Conservation (phyloP, 1,284 basidiomycete species). For the Ganoderma resinaceum region DNA sequence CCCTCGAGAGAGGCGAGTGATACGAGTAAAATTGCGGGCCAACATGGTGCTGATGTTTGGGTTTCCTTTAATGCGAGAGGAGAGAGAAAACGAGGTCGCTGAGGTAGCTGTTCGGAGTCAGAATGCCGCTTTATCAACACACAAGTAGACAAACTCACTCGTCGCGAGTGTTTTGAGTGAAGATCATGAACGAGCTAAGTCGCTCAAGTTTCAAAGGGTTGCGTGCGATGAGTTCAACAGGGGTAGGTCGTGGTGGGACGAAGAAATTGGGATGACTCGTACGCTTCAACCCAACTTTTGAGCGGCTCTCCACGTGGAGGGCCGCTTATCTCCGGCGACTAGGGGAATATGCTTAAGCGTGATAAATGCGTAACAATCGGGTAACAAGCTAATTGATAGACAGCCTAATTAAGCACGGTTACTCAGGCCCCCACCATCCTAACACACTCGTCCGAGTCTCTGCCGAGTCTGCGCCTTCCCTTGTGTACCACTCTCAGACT, state of each 20-base stretch:
- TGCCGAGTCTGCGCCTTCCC: not conserved
- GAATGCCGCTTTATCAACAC: conserved; percentile 16
- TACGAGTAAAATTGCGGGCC: conserved; percentile 56
- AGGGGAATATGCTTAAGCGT: not conserved
- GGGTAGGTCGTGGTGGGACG: not conserved
- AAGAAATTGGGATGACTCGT: not conserved
- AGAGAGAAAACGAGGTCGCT: conserved; percentile 88
- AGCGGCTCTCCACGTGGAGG: not conserved
- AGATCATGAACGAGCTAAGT: conserved; percentile 73
- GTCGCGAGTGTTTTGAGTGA: conserved; percentile 85
- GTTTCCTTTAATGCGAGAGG: conserved; percentile 57
- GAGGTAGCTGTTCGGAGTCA: conserved; percentile 65
- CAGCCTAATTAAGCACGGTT: not conserved
- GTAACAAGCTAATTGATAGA: not conserved
- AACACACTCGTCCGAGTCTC: not conserved
- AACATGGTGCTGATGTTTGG: conserved; percentile 53
- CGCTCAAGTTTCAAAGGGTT: conserved; percentile 33
- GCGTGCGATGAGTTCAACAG: conserved; percentile 6
- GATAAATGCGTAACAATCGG: not conserved
- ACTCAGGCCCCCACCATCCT: not conserved
- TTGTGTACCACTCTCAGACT: conserved; percentile 7
- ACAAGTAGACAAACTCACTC: conserved; percentile 57
- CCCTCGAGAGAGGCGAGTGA: conserved; percentile 59
- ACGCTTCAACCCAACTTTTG: not conserved
- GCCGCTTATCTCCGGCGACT: not conserved